A percentile compares a stretch with the other conserved stretches of the same genome.
phyloP scores from a whole-genome alignment of 2,329 filamentous ascomycete species.

The Aureobasidium sp. region DNA sequence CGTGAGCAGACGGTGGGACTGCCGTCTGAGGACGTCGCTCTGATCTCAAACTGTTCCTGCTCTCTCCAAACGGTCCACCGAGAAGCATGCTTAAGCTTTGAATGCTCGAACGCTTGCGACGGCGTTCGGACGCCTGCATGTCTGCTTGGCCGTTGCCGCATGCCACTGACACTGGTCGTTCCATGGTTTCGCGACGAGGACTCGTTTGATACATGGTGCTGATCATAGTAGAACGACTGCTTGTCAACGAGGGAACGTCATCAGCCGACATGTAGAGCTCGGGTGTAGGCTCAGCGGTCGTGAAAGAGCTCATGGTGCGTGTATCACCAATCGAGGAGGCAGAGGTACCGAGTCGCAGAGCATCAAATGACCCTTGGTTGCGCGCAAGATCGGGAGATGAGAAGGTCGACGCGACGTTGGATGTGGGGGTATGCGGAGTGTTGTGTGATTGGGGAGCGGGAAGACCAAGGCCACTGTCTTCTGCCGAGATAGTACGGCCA shows the following conservation, averaged over 20 bases:
- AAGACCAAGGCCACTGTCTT: slow-evolving; percentile 30
- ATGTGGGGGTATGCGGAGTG: slow-evolving; percentile 59
- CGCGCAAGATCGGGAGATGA: slow-evolving; percentile 59
- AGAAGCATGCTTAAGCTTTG: slow-evolving; percentile 71
- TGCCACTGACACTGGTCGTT: slow-evolving; percentile 13
- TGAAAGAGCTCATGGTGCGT: slow-evolving; percentile 61
- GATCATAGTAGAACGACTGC: slow-evolving; percentile 69
- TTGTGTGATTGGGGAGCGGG: slow-evolving; percentile 32
- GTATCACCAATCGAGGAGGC: slow-evolving; percentile 68
- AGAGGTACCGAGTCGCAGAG: slow-evolving; percentile 65
- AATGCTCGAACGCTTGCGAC: slow-evolving; percentile 66
- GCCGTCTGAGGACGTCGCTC: slow-evolving; percentile 47
- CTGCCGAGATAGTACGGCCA: slow-evolving; percentile 30
- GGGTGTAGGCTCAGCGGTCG: slow-evolving; percentile 67
- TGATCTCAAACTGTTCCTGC: slow-evolving; percentile 63
- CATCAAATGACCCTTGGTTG: slow-evolving; percentile 60
- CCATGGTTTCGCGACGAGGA: slow-evolving; percentile 28
- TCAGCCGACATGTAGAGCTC: slow-evolving; percentile 65
- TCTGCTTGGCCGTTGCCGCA: slow-evolving; percentile 13
- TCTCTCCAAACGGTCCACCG: slow-evolving; percentile 64
- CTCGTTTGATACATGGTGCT: slow-evolving; percentile 52
- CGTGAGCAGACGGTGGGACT: slow-evolving; percentile 50
- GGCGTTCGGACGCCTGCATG: slow-evolving; percentile 40
- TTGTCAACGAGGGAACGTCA: slow-evolving; percentile 67
- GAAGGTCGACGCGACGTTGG: slow-evolving; percentile 49